A percentile compares a stretch with the other conserved stretches of the same genome.
Evolutionary conservation across 768 basidiomycete species (phyloP).

Genomic region (Psilocybe azurescens): DNA sequence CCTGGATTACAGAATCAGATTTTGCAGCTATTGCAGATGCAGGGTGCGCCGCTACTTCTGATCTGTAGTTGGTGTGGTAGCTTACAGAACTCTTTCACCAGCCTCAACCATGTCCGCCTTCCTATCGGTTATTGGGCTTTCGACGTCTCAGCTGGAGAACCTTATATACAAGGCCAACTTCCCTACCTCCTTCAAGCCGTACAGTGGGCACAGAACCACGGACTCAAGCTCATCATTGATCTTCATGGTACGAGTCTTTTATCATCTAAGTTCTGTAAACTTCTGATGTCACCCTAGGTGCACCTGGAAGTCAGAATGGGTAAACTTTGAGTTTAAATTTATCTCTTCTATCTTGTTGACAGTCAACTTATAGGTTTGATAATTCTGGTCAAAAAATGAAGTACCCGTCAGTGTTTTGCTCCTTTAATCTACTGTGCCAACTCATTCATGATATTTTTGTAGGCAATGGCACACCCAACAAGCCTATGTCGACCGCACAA

Average conservation of each 20-base stretch:
- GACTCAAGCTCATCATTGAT: slow-evolving; percentile 84
- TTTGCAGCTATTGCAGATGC: slow-evolving; percentile 77
- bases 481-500: slow-evolving; percentile 69
- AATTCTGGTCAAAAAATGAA: slow-evolving; percentile 75
- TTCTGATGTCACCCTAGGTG: slow-evolving; percentile 40
- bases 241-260: slow-evolving; percentile 52
- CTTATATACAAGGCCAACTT: slow-evolving; percentile 79
- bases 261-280: neutral
- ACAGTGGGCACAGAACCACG: slow-evolving; percentile 69
- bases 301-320: slow-evolving; percentile 88
- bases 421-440: neutral
- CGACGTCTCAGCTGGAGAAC: slow-evolving; percentile 80
- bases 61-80: neutral
- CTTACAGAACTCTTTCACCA: slow-evolving; percentile 28
- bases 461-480: slow-evolving; percentile 71
- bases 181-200: slow-evolving; percentile 72
- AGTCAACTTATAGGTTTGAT: slow-evolving; percentile 60
- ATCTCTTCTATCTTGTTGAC: slow-evolving; percentile 1
- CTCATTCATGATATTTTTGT: neutral
- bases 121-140: slow-evolving; percentile 94
- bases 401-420: slow-evolving; percentile 48
- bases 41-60: slow-evolving; percentile 50
- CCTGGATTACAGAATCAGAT: slow-evolving; percentile 66
- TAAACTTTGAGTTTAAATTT: slow-evolving; percentile 31
- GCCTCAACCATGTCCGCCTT: slow-evolving; percentile 82